Evolutionary conservation across 176 grass and related monocot species (phyloP).

Genomic region (Rhynchospora tenuis): DNA sequence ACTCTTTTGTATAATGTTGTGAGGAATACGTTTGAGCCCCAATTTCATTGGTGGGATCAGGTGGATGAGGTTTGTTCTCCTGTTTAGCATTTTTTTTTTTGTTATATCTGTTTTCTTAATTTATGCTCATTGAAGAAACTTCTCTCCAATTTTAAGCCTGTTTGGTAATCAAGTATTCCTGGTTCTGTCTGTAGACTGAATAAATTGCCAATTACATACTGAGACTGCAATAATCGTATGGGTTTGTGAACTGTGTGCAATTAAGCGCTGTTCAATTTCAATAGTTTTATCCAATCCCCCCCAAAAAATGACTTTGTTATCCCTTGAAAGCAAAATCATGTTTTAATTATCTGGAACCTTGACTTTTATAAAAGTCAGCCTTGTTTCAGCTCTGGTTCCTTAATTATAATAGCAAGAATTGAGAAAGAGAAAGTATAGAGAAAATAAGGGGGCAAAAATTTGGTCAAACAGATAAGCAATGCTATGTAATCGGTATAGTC

Average conservation of each 20-base stretch:
- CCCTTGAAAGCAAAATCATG: neutral
- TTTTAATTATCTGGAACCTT: neutral
- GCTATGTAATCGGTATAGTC: neutral
- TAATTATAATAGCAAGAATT: neutral
- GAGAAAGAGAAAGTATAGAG: neutral
- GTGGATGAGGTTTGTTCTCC: slow-evolving; percentile 58
- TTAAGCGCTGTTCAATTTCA: neutral
- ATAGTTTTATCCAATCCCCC: neutral
- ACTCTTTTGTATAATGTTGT: slow-evolving; percentile 89
- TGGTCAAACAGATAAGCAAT: neutral
- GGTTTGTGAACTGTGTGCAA: neutral
- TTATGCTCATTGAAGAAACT: neutral
- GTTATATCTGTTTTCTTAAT: neutral
- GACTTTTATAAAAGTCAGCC: neutral
- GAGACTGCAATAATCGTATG: too few species aligned
- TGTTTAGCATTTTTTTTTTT: neutral
- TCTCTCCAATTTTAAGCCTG: neutral
- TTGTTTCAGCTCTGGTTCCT: neutral
- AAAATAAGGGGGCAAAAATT: neutral
- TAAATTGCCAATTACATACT: neutral
- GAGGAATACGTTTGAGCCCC: slow-evolving; percentile 57
- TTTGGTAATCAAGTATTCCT: neutral
- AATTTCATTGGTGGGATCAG: slow-evolving; percentile 97
- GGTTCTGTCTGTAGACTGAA: neutral
- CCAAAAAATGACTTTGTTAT: neutral